A percentile compares a stretch with the other conserved stretches of the same genome.
Conservation (phyloP, 495 filamentous ascomycete species). For the Terfezia claveryi region DNA sequence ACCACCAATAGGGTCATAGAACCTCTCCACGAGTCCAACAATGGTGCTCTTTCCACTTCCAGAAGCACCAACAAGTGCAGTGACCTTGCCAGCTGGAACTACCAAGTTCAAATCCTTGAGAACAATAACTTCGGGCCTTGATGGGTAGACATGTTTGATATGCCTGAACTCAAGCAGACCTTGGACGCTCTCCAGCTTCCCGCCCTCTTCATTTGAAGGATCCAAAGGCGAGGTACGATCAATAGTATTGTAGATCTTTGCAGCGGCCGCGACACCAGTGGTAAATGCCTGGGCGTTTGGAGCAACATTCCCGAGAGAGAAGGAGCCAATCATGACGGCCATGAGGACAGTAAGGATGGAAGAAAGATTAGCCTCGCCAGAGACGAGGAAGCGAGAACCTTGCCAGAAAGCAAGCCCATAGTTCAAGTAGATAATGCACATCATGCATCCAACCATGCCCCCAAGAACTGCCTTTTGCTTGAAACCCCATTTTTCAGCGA, state of each 20-base stretch:
- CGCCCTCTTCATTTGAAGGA: conserved; percentile 46
- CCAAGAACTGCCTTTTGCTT: conserved; percentile 48
- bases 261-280: conserved; percentile 56
- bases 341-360: conserved; percentile 61
- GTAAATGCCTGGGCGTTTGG: conserved; percentile 72
- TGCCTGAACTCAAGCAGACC: conserved; percentile 65
- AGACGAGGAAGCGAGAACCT: conserved; percentile 57
- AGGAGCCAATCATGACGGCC: conserved; percentile 76
- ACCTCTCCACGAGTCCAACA: conserved; percentile 80
- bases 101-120: conserved; percentile 59
- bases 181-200: conserved; percentile 44
- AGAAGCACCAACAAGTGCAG: conserved; percentile 84
- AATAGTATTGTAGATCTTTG: conserved; percentile 82
- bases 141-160: conserved; percentile 85
- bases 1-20: conserved; percentile 73
- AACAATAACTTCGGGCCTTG: conserved; percentile 66
- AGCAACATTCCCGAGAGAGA: conserved; percentile 69
- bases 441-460: conserved; percentile 62
- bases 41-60: conserved; percentile 91
- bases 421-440: conserved; percentile 63
- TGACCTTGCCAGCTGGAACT: conserved; percentile 82
- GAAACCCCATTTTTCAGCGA: conserved; percentile 55
- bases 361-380: conserved; percentile 33
- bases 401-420: conserved; percentile 85
- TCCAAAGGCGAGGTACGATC: conserved; percentile 77